phyloP scores from a whole-genome alignment of 176 grass and related monocot species.

The Musa schizocarpa region DNA sequence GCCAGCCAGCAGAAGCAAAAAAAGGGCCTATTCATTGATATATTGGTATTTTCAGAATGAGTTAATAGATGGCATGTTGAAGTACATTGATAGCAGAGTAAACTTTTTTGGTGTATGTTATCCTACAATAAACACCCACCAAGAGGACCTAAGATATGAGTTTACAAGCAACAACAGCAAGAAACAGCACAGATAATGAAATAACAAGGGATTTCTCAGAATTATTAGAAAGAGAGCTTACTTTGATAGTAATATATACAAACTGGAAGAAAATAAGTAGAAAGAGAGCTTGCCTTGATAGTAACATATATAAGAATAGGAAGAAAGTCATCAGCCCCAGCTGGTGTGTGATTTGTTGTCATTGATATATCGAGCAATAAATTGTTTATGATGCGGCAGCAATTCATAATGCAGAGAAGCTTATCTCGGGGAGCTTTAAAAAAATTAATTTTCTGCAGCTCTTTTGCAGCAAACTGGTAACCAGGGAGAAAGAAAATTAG shows the following conservation, averaged over 20 bases:
- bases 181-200: not conserved
- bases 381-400: constrained; percentile 94
- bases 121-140: too few relatives aligned
- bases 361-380: constrained; percentile 74
- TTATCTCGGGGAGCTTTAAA: constrained; percentile 82
- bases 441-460: constrained; percentile 85
- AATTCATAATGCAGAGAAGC: constrained; percentile 77
- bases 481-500: constrained; percentile 4
- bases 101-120: too few relatives aligned
- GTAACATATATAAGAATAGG: constrained; percentile 89
- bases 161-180: not conserved
- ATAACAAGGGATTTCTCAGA: not conserved
- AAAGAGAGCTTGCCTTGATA: constrained; percentile 64
- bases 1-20: too few relatives aligned
- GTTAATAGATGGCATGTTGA: too few relatives aligned
- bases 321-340: constrained; percentile 93
- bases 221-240: too few relatives aligned
- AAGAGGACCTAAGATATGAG: too few relatives aligned
- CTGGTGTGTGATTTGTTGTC: constrained; percentile 44
- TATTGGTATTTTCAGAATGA: too few relatives aligned
- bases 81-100: too few relatives aligned
- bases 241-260: not conserved
- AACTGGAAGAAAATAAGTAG: constrained; percentile 10
- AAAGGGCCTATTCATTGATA: too few relatives aligned
- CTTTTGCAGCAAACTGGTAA: constrained; percentile 77